These are phyloP conservation scores for Xylaria sp. DNA, from an alignment of 2,329 filamentous ascomycete species.

Conservation along the genomic window DNA sequence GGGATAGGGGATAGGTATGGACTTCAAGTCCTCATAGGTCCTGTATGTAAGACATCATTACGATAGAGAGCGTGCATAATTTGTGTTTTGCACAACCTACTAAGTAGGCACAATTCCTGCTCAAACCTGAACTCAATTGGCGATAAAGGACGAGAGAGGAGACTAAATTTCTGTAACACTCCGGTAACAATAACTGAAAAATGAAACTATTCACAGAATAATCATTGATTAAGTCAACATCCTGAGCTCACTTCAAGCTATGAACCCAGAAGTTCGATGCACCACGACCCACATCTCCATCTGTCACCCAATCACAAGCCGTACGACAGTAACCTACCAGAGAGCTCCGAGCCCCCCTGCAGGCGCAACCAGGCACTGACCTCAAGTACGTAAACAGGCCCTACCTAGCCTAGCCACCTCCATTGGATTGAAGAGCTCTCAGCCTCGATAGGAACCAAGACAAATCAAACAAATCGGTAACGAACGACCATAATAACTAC, in stretches of 20 bases:
- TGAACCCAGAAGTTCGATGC: conserved; percentile 13
- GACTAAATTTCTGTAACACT: background rate
- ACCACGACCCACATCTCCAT: conserved; percentile 16
- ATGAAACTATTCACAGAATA: too few species aligned
- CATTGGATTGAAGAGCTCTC: conserved; percentile 20
- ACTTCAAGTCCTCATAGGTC: background rate
- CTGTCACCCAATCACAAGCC: conserved; percentile 22
- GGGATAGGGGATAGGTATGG: background rate
- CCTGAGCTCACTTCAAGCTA: too few species aligned
- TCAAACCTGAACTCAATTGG: background rate
- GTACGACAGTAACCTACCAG: background rate
- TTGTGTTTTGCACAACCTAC: background rate
- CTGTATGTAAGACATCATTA: conserved; percentile 1
- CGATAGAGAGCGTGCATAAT: conserved; percentile 9
- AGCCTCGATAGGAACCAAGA: conserved; percentile 7
- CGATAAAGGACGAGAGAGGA: background rate
- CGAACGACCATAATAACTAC: conserved; percentile 7
- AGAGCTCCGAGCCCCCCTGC: conserved; percentile 16
- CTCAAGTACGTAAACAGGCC: conserved; percentile 34
- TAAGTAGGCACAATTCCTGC: background rate
- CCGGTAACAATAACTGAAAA: background rate
- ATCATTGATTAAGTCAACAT: too few species aligned
- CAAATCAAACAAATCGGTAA: conserved; percentile 11
- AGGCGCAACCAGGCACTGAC: conserved; percentile 36
- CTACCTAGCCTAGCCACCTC: conserved; percentile 7